Evolutionary conservation across 2,329 filamentous ascomycete genomes (phyloP).

Genomic region (Claviceps monticola): DNA sequence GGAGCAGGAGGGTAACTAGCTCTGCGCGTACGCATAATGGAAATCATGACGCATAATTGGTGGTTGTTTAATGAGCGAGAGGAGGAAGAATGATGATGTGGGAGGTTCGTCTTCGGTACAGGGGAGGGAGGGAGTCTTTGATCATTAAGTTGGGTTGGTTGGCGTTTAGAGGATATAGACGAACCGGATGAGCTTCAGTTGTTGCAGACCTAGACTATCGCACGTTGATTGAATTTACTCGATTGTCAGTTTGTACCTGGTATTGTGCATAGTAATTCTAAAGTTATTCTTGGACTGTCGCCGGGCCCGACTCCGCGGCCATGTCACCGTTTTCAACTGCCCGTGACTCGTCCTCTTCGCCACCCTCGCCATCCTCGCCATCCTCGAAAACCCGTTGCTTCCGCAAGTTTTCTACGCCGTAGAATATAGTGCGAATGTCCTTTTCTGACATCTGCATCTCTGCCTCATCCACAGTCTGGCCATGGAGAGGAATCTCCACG

Average conservation of each 20-base stretch:
- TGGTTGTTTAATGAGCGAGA: constrained; percentile 1
- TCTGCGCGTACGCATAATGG: constrained; percentile 1
- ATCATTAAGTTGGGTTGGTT: constrained; percentile 20
- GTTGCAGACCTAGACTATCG: constrained; percentile 11
- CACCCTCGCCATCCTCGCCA: constrained; percentile 3
- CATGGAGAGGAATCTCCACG: constrained; percentile 12
- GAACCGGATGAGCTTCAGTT: constrained; percentile 22
- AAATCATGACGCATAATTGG: constrained; percentile 5
- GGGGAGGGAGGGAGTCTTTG: constrained; percentile 8
- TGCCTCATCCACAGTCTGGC: constrained; percentile 12
- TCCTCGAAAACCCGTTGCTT: constrained; percentile 22
- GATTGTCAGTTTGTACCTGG: not conserved
- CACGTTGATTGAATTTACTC: constrained; percentile 6
- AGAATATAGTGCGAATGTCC: constrained; percentile 29
- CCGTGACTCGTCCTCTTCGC: constrained; percentile 5
- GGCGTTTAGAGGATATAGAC: constrained; percentile 27
- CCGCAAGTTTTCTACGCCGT: constrained; percentile 32
- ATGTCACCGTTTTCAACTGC: not conserved
- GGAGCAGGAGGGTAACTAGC: not conserved
- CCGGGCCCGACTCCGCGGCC: not conserved
- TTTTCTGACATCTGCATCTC: constrained; percentile 23
- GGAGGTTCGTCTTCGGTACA: constrained; percentile 4
- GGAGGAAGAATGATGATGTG: constrained; percentile 1
- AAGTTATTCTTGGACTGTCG: not conserved
- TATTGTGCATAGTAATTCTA: not conserved